phyloP scores from a whole-genome alignment of 257 asterid species.

The Voacanga thouarsii region DNA sequence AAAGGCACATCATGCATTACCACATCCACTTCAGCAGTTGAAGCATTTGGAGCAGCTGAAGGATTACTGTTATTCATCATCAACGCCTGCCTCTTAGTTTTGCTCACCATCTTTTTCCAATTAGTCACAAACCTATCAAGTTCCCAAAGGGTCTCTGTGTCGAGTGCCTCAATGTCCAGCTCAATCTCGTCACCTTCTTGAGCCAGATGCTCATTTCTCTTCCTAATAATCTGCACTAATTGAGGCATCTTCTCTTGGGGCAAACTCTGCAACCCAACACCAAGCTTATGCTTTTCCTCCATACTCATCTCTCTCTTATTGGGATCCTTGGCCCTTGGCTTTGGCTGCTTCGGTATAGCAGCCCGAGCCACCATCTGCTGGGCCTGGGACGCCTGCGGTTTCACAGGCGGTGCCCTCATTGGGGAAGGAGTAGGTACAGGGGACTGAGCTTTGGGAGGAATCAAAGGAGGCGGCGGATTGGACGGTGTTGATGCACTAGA shows the following conservation, averaged over 20 bases:
- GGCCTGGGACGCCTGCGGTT: slow-evolving; percentile 32
- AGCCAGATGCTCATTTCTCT: slow-evolving; percentile 80
- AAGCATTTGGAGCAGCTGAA: slow-evolving; percentile 29
- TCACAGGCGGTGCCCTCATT: slow-evolving; percentile 43
- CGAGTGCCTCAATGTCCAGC: slow-evolving; percentile 94
- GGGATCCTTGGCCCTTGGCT: slow-evolving; percentile 89
- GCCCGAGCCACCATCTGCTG: slow-evolving; percentile 28
- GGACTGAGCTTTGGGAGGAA: slow-evolving; percentile 19
- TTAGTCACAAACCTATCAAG: slow-evolving; percentile 93
- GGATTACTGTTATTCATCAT: slow-evolving; percentile 36
- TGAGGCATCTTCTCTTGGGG: slow-evolving; percentile 99
- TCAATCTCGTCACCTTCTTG: slow-evolving; percentile 98
- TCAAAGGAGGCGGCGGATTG: slow-evolving; percentile 16
- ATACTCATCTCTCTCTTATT: slow-evolving; percentile 85
- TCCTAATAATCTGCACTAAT: slow-evolving; percentile 71
- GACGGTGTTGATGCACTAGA: slow-evolving; percentile 66
- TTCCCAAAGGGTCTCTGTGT: slow-evolving; percentile 93
- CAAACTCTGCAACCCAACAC: slow-evolving; percentile 78
- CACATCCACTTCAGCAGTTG: slow-evolving; percentile 50
- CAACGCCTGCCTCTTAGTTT: slow-evolving; percentile 79
- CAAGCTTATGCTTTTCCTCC: slow-evolving; percentile 97
- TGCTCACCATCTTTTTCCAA: slow-evolving; percentile 96
- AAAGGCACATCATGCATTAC: slow-evolving; percentile 28
- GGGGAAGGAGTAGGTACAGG: slow-evolving; percentile 51
- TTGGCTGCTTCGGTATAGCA: slow-evolving; percentile 55